Conservation (phyloP, 2,329 filamentous ascomycete genomes). For the Orbilia brochopaga region DNA sequence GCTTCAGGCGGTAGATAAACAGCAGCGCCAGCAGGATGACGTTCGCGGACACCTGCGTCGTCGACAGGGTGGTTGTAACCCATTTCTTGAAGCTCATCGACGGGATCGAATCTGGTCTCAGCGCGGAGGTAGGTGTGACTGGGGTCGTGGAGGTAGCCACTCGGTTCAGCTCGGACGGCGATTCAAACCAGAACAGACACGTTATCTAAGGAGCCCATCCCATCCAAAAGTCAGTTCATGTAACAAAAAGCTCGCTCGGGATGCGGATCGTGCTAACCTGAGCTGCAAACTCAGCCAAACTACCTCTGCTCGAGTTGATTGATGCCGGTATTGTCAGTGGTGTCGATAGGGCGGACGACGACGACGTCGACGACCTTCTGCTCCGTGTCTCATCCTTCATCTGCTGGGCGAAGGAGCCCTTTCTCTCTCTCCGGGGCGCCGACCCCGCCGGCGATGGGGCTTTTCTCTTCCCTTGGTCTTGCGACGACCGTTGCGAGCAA, state of each 20-base stretch:
- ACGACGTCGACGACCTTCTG: constrained; percentile 32
- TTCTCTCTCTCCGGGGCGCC: constrained; percentile 37
- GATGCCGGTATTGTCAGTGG: constrained; percentile 67
- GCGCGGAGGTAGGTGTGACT: constrained; percentile 57
- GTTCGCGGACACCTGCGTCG: constrained; percentile 94
- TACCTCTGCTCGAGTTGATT: constrained; percentile 77
- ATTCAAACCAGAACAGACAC: constrained; percentile 97
- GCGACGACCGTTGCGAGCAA: constrained; percentile 31
- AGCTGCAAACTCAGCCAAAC: constrained; percentile 80
- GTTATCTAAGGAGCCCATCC: constrained; percentile 78
- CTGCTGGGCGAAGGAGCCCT: constrained; percentile 43
- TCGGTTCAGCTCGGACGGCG: constrained; percentile 75
- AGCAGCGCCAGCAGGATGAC: constrained; percentile 87
- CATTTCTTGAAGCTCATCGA: constrained; percentile 86
- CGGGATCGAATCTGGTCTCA: constrained; percentile 76
- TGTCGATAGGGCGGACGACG: constrained; percentile 28
- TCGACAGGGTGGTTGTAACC: constrained; percentile 87
- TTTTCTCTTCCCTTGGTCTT: constrained; percentile 37
- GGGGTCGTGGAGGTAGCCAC: constrained; percentile 64
- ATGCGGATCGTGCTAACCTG: constrained; percentile 65
- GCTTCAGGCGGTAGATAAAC: constrained; percentile 92
- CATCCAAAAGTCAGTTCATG: constrained; percentile 12
- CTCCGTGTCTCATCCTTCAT: constrained; percentile 34
- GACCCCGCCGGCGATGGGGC: constrained; percentile 32
- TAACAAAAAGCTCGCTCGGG: background rate